Percentiles rank a stretch among this genome's conserved stretches.
These are phyloP conservation scores for Fremontodendron californicum DNA, from an alignment of 345 rosid species.

Conservation along the genomic window DNA sequence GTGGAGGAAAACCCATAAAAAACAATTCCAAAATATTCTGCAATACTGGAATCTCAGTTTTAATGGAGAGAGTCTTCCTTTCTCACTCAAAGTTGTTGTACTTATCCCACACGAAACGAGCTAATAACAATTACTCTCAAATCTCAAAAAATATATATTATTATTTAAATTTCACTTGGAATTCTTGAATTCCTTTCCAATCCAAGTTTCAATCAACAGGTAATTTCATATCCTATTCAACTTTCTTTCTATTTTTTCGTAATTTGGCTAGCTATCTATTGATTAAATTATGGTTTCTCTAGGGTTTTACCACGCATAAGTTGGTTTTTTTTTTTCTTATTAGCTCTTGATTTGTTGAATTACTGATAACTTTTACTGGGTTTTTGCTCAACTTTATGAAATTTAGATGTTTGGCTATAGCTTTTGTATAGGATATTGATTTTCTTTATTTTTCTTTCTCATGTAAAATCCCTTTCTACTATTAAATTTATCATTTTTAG, in stretches of 20 bases:
- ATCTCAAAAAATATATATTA: not conserved
- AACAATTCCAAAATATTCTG: not conserved
- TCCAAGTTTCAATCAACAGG: not conserved
- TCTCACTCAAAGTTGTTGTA: conserved; percentile 22
- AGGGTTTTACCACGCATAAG: not conserved
- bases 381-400: not conserved
- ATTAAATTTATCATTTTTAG: not conserved
- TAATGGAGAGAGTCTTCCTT: not conserved
- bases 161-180: not conserved
- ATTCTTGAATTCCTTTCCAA: not conserved
- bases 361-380: not conserved
- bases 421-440: not conserved
- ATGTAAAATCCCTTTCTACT: not conserved
- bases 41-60: not conserved
- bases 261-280: not conserved
- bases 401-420: not conserved
- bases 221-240: not conserved
- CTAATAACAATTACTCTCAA: not conserved
- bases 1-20: not conserved
- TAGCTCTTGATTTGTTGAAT: not conserved
- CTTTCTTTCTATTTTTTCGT: not conserved
- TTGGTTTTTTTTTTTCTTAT: not conserved
- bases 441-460: not conserved
- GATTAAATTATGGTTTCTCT: not conserved
- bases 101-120: conserved; percentile 18